Evolutionary conservation across 306 rosid species (phyloP).

Genomic region (Boehmeria nivea): DNA sequence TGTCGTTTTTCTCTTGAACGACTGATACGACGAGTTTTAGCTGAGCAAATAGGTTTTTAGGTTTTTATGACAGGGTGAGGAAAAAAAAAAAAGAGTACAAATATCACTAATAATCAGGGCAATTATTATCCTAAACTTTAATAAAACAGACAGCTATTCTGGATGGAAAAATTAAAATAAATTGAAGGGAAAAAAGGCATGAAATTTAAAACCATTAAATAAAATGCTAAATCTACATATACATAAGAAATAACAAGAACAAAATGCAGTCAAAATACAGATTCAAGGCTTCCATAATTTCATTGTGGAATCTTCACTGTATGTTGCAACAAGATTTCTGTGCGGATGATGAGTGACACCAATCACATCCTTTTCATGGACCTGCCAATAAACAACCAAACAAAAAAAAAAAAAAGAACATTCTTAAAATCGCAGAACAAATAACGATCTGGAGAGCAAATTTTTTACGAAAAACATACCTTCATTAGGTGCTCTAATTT

Average conservation of each 20-base stretch:
- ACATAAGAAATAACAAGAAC: not conserved
- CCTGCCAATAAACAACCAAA: conserved; percentile 36
- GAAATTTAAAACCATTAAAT: not conserved
- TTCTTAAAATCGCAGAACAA: too few species aligned
- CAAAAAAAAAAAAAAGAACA: not conserved
- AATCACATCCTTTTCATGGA: conserved; percentile 90
- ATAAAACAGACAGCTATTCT: not conserved
- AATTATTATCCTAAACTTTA: too few species aligned
- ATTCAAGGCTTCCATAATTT: conserved; percentile 90
- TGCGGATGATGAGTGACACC: conserved; percentile 96
- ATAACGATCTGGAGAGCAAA: too few species aligned
- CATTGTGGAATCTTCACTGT: conserved; percentile 83
- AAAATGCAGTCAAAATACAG: not conserved
- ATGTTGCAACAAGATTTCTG: conserved; percentile 91
- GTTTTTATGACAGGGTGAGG: too few species aligned
- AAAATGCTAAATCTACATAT: not conserved
- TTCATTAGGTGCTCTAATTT: conserved; percentile 96
- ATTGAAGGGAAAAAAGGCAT: not conserved
- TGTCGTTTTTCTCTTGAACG: too few species aligned
- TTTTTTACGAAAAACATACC: conserved; percentile 33
- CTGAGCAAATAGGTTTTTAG: too few species aligned
- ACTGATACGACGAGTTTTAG: too few species aligned
- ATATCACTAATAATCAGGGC: too few species aligned
- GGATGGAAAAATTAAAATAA: not conserved
- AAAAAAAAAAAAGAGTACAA: too few species aligned